Conservation (phyloP, 768 basidiomycete species). For the Calocera viscosa region DNA sequence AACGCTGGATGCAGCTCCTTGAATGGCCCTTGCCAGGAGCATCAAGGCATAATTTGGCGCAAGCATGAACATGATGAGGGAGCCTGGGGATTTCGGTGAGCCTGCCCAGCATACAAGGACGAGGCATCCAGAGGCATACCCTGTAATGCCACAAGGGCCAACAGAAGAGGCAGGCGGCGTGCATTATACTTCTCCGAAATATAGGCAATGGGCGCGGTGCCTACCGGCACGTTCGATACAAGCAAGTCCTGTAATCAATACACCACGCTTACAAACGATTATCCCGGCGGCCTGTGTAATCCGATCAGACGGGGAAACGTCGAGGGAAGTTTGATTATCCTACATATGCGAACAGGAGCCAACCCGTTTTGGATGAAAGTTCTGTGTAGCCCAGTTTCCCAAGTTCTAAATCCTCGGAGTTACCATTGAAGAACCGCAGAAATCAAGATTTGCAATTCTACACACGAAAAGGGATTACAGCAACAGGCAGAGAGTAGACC, state of each 20-base stretch:
- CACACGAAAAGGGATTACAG: not conserved
- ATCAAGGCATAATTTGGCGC: conserved; percentile 45
- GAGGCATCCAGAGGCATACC: not conserved
- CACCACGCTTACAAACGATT: not conserved
- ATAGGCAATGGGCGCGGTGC: not conserved
- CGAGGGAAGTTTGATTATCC: not conserved
- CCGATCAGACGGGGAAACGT: not conserved
- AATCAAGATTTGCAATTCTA: not conserved
- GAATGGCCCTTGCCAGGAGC: conserved; percentile 45
- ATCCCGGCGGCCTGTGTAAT: not conserved
- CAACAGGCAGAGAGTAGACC: not conserved
- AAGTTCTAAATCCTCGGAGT: not conserved
- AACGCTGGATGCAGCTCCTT: conserved; percentile 24
- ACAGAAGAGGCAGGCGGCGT: not conserved
- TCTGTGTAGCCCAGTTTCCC: not conserved
- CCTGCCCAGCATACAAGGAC: not conserved
- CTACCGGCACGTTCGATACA: not conserved
- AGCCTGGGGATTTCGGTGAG: conserved; percentile 14
- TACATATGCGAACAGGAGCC: not conserved
- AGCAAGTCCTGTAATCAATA: too few species aligned
- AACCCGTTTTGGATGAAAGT: not conserved
- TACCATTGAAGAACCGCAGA: not conserved
- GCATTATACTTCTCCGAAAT: not conserved
- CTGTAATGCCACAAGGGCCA: not conserved
- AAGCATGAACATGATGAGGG: conserved; percentile 52